These are phyloP conservation scores for Pseudogymnoascus sp. DNA, from an alignment of 2,329 filamentous ascomycete genomes.

Conservation along the genomic window DNA sequence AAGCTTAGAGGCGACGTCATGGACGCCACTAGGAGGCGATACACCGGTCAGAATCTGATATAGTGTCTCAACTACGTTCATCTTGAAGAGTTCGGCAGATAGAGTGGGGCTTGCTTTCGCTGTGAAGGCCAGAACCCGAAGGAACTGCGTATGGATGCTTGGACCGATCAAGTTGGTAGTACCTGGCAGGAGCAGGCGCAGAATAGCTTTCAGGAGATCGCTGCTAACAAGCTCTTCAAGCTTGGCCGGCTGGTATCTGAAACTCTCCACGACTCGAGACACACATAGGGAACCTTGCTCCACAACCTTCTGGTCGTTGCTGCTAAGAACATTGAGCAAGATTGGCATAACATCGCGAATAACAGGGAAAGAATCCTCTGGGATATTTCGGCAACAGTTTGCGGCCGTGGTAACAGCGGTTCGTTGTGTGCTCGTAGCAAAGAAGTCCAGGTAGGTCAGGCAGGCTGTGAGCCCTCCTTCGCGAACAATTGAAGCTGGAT, in stretches of 20 bases:
- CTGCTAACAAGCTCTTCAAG: slow-evolving; percentile 88
- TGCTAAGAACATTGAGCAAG: slow-evolving; percentile 78
- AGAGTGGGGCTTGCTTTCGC: slow-evolving; percentile 80
- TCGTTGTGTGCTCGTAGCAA: slow-evolving; percentile 90
- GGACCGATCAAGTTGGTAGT: slow-evolving; percentile 92
- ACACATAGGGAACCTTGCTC: slow-evolving; percentile 95
- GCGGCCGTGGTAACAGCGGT: slow-evolving; percentile 95
- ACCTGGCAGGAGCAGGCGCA: slow-evolving; percentile 82
- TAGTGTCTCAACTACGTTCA: slow-evolving; percentile 93
- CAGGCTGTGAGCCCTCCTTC: slow-evolving; percentile 96
- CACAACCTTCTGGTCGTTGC: slow-evolving; percentile 91
- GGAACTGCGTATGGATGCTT: slow-evolving; percentile 92
- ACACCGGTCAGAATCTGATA: slow-evolving; percentile 97
- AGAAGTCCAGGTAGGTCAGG: slow-evolving; percentile 92
- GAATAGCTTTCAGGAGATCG: slow-evolving; percentile 73
- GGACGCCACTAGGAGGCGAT: slow-evolving; percentile 71
- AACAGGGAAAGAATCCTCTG: slow-evolving; percentile 84
- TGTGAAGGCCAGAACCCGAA: slow-evolving; percentile 83
- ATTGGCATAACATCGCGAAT: slow-evolving; percentile 96
- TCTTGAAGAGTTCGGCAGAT: slow-evolving; percentile 84
- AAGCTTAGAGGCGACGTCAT: slow-evolving; percentile 75
- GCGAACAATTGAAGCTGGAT: slow-evolving; percentile 87
- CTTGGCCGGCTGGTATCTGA: slow-evolving; percentile 78
- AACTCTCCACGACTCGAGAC: slow-evolving; percentile 92
- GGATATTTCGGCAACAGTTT: slow-evolving; percentile 96